Base-by-base conservation (phyloP, 2,329 filamentous ascomycete genomes). In the Zymoseptoria brevis region DNA sequence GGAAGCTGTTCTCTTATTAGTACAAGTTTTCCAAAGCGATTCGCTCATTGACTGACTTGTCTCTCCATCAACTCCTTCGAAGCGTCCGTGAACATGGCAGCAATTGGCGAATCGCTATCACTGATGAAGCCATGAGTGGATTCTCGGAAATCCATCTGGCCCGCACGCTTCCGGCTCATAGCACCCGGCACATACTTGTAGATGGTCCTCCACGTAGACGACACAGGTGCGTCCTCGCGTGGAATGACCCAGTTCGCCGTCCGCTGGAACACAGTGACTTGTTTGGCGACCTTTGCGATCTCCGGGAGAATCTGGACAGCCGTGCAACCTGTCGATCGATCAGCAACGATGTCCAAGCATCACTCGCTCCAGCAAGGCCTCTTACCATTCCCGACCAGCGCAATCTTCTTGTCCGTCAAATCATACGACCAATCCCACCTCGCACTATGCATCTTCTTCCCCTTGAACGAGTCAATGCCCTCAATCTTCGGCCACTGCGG, bases 371-470 rank as follows among this genome's bases (percentile, higher is more conserved):
- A 24, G 50, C 19, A 19, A 54, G 3, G n/a, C 19, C 8, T 59
- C 69, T 30, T 64, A 78, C 80, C 82, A 66, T 83, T 85, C 2
- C 83, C 83, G 45, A 86, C 79, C n/a, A 86, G 70, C 0, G 78
- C 83, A 49, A 85, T 77, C 55, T 76, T 78, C 72, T 84, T 84
- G 8, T 75, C 80, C 29, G 72, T 69, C n/a, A 83, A 65, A 54
- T 79, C 75, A 62, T 82, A 83, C 50, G 75, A 80, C 80, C 81
- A 83, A 60, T 85, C 81, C 81, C 82, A 85, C n/a, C 81, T 69
- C 4, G 82, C 81, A 2, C 78, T 80, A 61, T 85, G 82, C 75
- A 80, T 82, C 57, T 77, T 72, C 69, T 81, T 82, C 2, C 81
- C 80, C 49, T 76, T 69, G 58, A 81, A 83, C 5, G 73, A 70